Conservation (phyloP, 2,329 filamentous ascomycete genomes). For the Paraconiothyrium sp. region DNA sequence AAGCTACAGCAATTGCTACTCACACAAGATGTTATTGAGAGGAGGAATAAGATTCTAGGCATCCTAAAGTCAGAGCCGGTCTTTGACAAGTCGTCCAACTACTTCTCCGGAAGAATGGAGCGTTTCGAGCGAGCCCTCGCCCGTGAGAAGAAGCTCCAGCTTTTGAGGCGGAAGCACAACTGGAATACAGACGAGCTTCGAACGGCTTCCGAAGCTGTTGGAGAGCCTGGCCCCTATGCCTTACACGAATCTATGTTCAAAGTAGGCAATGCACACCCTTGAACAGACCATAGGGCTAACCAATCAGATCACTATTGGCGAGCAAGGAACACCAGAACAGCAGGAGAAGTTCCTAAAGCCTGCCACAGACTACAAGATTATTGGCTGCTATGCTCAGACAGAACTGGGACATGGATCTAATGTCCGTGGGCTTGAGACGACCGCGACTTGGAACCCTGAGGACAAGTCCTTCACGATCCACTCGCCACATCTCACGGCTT, state of each 20-base stretch:
- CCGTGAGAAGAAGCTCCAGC: constrained; percentile 74
- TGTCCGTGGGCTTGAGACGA: constrained; percentile 69
- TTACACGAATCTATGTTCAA: constrained; percentile 77
- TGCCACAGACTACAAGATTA: constrained; percentile 74
- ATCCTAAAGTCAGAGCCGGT: constrained; percentile 74
- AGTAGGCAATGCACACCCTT: constrained; percentile 49
- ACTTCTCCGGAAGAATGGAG: constrained; percentile 75
- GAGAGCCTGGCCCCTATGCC: constrained; percentile 77
- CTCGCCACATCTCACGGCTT: constrained; percentile 76
- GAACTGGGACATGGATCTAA: constrained; percentile 83
- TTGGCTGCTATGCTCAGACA: constrained; percentile 84
- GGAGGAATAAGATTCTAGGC: constrained; percentile 68
- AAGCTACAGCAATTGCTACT: constrained; percentile 75
- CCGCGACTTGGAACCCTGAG: constrained; percentile 75
- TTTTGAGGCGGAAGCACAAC: constrained; percentile 71
- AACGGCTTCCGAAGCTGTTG: constrained; percentile 73
- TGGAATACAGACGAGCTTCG: constrained; percentile 73
- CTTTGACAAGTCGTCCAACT: constrained; percentile 82
- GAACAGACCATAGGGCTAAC: constrained; percentile 18
- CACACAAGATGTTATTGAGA: constrained; percentile 70
- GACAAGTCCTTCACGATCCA: constrained; percentile 80
- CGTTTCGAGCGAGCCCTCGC: constrained; percentile 75
- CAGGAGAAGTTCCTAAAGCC: constrained; percentile 76
- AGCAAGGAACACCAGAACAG: constrained; percentile 78
- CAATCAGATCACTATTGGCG: constrained; percentile 69